phyloP scores from a whole-genome alignment of 805 yeast species.

The Wickerhamomyces chaumierensis region DNA sequence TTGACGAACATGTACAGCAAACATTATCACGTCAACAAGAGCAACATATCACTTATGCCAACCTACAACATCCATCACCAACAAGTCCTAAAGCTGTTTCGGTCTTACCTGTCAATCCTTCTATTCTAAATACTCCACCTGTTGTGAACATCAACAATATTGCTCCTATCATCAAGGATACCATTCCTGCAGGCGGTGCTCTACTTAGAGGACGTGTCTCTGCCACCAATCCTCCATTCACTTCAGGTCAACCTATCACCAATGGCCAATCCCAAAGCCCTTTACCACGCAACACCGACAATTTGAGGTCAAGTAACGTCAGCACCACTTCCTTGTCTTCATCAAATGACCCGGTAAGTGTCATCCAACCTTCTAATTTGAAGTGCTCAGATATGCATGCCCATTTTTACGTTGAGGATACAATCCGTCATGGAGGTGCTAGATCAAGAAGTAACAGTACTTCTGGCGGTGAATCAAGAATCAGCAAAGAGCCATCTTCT shows the following conservation, averaged over 20 bases:
- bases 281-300: not conserved
- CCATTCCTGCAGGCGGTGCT: constrained; percentile 37
- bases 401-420: constrained; percentile 63
- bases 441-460: constrained; percentile 19
- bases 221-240: constrained; percentile 26
- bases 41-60: not conserved
- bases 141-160: not conserved
- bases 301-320: constrained; percentile 3
- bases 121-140: not conserved
- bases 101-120: too few relatives aligned
- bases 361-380: too few relatives aligned
- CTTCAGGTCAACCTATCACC: constrained; percentile 29
- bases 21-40: constrained; percentile 1
- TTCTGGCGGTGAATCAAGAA: too few relatives aligned
- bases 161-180: constrained; percentile 19
- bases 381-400: constrained; percentile 72
- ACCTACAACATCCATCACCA: constrained; percentile 7
- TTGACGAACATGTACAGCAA: constrained; percentile 1
- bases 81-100: not conserved
- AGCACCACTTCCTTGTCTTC: constrained; percentile 15
- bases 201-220: constrained; percentile 22
- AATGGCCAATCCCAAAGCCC: constrained; percentile 19
- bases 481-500: constrained; percentile 7
- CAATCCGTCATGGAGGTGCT: constrained; percentile 37
- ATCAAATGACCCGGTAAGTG: constrained; percentile 7